Conservation (phyloP, 495 filamentous ascomycete genomes). For the Aspergillus baeticus region DNA sequence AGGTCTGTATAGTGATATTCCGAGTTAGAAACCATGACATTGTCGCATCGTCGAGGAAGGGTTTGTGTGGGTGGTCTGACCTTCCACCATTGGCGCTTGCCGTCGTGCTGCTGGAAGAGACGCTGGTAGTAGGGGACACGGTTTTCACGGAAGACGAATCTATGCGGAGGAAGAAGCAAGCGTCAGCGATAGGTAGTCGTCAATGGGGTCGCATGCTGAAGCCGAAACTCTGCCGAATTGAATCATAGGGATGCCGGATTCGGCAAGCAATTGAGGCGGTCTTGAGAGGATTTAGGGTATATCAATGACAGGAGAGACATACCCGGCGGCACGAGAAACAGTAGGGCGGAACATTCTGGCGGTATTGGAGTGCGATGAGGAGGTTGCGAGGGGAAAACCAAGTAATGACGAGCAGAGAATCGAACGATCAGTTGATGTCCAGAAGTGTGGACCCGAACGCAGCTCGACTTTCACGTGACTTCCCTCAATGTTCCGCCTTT, state of each 20-base stretch:
- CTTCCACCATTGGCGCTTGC: slow-evolving; percentile 82
- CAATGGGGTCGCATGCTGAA: slow-evolving; percentile 1
- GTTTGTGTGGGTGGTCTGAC: slow-evolving; percentile 51
- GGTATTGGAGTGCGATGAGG: slow-evolving; percentile 30
- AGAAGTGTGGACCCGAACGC: slow-evolving; percentile 32
- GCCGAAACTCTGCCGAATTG: slow-evolving; percentile 18
- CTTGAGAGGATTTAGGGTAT: background rate
- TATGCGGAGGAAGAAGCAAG: slow-evolving; percentile 24
- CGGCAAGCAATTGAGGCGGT: slow-evolving; percentile 5
- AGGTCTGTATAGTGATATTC: slow-evolving; percentile 41
- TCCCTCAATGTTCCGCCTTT: slow-evolving; percentile 38
- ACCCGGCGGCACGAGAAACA: slow-evolving; percentile 48
- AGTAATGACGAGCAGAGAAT: slow-evolving; percentile 22
- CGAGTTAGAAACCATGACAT: slow-evolving; percentile 2
- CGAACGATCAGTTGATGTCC: slow-evolving; percentile 33
- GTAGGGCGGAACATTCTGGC: slow-evolving; percentile 47
- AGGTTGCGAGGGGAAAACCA: slow-evolving; percentile 23
- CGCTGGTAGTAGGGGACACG: slow-evolving; percentile 81
- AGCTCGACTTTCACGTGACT: slow-evolving; percentile 28
- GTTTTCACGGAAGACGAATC: slow-evolving; percentile 80
- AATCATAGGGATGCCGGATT: slow-evolving; percentile 15
- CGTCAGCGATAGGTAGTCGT: slow-evolving; percentile 1
- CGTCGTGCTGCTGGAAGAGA: slow-evolving; percentile 77
- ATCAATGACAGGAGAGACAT: slow-evolving; percentile 19
- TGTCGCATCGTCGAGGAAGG: background rate